Percentiles rank a stretch among this genome's conserved stretches.
Conservation (phyloP, 495 filamentous ascomycete species). For the Podospora pseudoanserina region DNA sequence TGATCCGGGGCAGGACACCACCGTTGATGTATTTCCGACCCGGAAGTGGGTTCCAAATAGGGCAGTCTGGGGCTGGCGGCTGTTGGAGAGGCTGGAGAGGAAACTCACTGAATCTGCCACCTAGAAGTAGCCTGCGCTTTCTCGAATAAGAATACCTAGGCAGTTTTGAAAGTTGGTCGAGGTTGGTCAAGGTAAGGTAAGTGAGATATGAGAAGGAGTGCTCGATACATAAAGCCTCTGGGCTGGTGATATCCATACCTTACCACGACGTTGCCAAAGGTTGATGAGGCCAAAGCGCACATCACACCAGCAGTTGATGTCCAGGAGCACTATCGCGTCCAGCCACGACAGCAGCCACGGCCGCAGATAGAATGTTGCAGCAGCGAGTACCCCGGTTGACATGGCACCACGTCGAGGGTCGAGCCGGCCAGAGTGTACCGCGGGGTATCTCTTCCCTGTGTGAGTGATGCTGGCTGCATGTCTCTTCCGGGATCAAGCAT, state of each 20-base stretch:
- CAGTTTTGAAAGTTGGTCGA: too few relatives aligned
- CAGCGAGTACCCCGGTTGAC: conserved; percentile 13
- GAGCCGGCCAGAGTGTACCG: conserved; percentile 17
- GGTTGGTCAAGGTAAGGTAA: too few relatives aligned
- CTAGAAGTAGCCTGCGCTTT: conserved; percentile 9
- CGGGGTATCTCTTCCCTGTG: conserved; percentile 10
- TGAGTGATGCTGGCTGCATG: conserved; percentile 15
- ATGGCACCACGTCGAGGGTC: conserved; percentile 1
- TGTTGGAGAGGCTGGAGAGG: not conserved
- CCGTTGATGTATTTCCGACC: too few relatives aligned
- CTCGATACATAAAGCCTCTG: conserved; percentile 10
- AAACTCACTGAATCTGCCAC: conserved; percentile 1
- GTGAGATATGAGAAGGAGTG: not conserved
- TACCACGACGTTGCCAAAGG: conserved; percentile 1
- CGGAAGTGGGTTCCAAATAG: too few relatives aligned
- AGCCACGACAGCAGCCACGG: conserved; percentile 18
- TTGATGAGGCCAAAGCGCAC: conserved; percentile 6
- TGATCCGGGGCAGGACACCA: not conserved
- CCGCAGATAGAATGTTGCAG: conserved; percentile 18
- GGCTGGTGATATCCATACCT: conserved; percentile 3
- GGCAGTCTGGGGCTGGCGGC: not conserved
- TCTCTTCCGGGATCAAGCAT: conserved; percentile 29
- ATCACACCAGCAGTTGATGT: not conserved
- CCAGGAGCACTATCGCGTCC: not conserved
- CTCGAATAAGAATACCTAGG: too few relatives aligned